These are phyloP conservation scores for Caloboletus inedulis DNA, from an alignment of 1,284 basidiomycete genomes.

Conservation along the genomic window DNA sequence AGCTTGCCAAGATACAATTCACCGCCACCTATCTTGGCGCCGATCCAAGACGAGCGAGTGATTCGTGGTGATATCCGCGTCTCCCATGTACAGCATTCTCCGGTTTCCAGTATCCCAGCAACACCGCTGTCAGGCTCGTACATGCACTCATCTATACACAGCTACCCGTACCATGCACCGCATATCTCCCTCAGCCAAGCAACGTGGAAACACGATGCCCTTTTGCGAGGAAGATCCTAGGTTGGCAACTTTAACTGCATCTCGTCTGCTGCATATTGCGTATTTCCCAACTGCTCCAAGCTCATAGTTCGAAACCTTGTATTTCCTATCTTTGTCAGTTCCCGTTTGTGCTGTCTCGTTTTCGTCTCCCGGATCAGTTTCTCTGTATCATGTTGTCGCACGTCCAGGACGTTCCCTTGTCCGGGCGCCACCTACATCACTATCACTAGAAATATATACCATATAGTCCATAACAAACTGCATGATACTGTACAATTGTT, in stretches of 20 bases:
- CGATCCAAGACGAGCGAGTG: slow-evolving; percentile 48
- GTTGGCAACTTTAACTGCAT: not conserved
- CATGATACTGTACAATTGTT: slow-evolving; percentile 36
- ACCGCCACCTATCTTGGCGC: slow-evolving; percentile 53
- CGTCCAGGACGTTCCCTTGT: slow-evolving; percentile 6
- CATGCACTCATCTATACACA: slow-evolving; percentile 39
- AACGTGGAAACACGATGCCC: slow-evolving; percentile 30
- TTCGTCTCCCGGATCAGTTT: slow-evolving; percentile 17
- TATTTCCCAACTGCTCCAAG: not conserved
- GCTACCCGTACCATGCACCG: slow-evolving; percentile 37
- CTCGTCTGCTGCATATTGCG: not conserved
- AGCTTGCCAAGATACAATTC: slow-evolving; percentile 42
- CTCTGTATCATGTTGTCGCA: slow-evolving; percentile 26
- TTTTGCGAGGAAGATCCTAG: slow-evolving; percentile 32
- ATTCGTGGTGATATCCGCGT: slow-evolving; percentile 35
- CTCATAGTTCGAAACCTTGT: not conserved
- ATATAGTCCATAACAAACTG: slow-evolving; percentile 33
- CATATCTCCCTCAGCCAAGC: slow-evolving; percentile 31
- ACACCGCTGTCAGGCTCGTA: slow-evolving; percentile 34
- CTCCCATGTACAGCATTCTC: slow-evolving; percentile 34
- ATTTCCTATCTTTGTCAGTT: slow-evolving; percentile 5
- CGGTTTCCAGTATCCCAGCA: slow-evolving; percentile 32
- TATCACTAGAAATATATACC: slow-evolving; percentile 34
- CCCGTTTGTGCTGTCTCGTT: slow-evolving; percentile 7
- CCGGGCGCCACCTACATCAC: slow-evolving; percentile 20